Evolutionary conservation across 2,329 filamentous ascomycete species (phyloP).

Genomic region (Decorospora gaudefroyi): DNA sequence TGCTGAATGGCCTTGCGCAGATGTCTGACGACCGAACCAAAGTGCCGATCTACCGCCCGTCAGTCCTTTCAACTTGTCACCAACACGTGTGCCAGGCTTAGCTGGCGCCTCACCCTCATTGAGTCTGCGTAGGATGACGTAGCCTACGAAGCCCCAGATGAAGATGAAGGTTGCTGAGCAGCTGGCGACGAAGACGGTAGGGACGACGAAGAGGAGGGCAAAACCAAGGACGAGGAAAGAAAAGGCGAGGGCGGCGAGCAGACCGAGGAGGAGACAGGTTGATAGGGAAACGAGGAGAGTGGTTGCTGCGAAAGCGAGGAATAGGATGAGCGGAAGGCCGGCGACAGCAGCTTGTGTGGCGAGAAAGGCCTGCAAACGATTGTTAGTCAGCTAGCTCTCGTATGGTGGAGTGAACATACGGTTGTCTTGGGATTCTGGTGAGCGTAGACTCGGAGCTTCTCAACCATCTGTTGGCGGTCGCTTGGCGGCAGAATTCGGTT

Average conservation of each 20-base stretch:
- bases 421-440: slow-evolving; percentile 69
- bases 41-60: slow-evolving; percentile 26
- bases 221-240: slow-evolving; percentile 69
- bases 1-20: slow-evolving; percentile 1
- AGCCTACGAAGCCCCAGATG: slow-evolving; percentile 62
- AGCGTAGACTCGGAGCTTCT: slow-evolving; percentile 61
- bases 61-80: slow-evolving; percentile 24
- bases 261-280: slow-evolving; percentile 60
- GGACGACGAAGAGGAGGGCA: slow-evolving; percentile 69
- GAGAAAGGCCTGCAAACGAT: slow-evolving; percentile 65
- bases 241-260: slow-evolving; percentile 61
- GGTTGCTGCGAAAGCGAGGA: slow-evolving; percentile 67
- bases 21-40: slow-evolving; percentile 11
- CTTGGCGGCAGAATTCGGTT: slow-evolving; percentile 63
- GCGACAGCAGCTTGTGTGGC: slow-evolving; percentile 67
- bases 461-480: slow-evolving; percentile 62
- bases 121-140: slow-evolving; percentile 50
- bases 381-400: not conserved
- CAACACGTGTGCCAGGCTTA: slow-evolving; percentile 24
- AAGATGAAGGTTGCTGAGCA: slow-evolving; percentile 67
- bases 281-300: slow-evolving; percentile 66
- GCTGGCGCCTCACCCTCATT: slow-evolving; percentile 31
- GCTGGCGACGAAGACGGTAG: slow-evolving; percentile 68
- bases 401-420: slow-evolving; percentile 52
- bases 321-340: slow-evolving; percentile 69